A percentile compares a stretch with the other conserved stretches of the same genome.
These are phyloP conservation scores for Malus fusca DNA, from an alignment of 306 rosid species.

Conservation along the genomic window DNA sequence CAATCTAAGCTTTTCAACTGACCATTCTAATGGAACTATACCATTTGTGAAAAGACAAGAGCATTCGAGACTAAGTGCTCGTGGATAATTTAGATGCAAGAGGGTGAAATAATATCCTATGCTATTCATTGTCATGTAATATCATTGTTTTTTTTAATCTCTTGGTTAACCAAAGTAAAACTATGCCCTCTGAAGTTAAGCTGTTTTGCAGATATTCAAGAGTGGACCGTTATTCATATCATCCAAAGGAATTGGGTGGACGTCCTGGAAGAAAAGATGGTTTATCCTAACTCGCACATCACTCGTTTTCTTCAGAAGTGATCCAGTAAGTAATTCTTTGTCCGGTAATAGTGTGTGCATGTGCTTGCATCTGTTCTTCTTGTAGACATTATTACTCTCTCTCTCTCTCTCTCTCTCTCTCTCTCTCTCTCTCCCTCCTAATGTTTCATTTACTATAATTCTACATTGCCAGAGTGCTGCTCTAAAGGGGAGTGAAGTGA, in stretches of 20 bases:
- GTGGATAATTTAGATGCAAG: background rate
- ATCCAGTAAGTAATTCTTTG: constrained; percentile 70
- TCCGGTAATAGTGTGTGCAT: constrained; percentile 11
- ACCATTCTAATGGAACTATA: background rate
- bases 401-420: background rate
- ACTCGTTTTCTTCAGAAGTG: constrained; percentile 94
- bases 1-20: background rate
- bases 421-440: background rate
- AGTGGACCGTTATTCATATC: constrained; percentile 92
- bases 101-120: background rate
- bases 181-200: background rate
- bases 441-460: constrained; percentile 4
- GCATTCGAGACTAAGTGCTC: background rate
- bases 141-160: too few species aligned
- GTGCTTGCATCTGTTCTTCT: background rate
- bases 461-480: constrained; percentile 50
- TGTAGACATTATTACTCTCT: background rate
- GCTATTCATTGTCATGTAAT: background rate
- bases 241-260: constrained; percentile 98
- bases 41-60: background rate
- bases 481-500: constrained; percentile 76
- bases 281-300: constrained; percentile 87
- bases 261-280: constrained; percentile 99
- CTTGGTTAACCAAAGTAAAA: background rate
- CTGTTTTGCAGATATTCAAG: constrained; percentile 70